A percentile compares a stretch with the other conserved stretches of the same genome.
Evolutionary conservation across 805 yeast genomes (phyloP).

Genomic region (Wickerhamiella hasegawae): DNA sequence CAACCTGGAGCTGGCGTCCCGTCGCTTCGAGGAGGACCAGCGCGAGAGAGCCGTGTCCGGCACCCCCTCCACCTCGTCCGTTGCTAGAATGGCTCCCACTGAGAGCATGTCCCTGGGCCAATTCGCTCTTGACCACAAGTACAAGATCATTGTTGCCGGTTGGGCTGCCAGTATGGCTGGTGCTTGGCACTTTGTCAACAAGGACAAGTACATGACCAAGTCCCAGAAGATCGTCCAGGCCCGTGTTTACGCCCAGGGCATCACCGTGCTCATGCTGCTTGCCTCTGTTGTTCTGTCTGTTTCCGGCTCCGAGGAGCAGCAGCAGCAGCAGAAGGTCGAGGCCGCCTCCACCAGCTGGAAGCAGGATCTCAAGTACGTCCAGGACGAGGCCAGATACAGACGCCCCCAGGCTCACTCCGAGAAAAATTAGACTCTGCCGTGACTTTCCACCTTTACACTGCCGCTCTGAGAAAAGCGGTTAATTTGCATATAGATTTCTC

Average conservation of each 20-base stretch:
- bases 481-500: too few species aligned
- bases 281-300: slow-evolving; percentile 23
- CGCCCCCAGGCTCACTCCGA: too few species aligned
- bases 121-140: slow-evolving; percentile 11
- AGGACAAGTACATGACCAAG: slow-evolving; percentile 56
- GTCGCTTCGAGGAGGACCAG: slow-evolving; percentile 42
- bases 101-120: background rate
- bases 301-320: slow-evolving; percentile 2
- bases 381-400: slow-evolving; percentile 5
- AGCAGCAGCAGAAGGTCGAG: slow-evolving; percentile 4
- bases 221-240: slow-evolving; percentile 79
- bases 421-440: too few species aligned
- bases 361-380: slow-evolving; percentile 13
- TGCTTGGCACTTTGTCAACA: slow-evolving; percentile 60
- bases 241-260: slow-evolving; percentile 81
- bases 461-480: too few species aligned
- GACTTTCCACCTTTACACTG: too few species aligned
- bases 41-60: slow-evolving; percentile 33
- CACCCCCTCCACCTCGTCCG: slow-evolving; percentile 15
- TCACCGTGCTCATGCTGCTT: slow-evolving; percentile 55
- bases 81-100: background rate
- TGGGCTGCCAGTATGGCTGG: slow-evolving; percentile 78
- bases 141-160: slow-evolving; percentile 41
- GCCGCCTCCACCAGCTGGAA: slow-evolving; percentile 9
- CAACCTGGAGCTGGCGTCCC: slow-evolving; percentile 56